A percentile compares a stretch with the other conserved stretches of the same genome.
phyloP scores from a whole-genome alignment of 768 basidiomycete genomes.

The Leccinum fibrillosum region DNA sequence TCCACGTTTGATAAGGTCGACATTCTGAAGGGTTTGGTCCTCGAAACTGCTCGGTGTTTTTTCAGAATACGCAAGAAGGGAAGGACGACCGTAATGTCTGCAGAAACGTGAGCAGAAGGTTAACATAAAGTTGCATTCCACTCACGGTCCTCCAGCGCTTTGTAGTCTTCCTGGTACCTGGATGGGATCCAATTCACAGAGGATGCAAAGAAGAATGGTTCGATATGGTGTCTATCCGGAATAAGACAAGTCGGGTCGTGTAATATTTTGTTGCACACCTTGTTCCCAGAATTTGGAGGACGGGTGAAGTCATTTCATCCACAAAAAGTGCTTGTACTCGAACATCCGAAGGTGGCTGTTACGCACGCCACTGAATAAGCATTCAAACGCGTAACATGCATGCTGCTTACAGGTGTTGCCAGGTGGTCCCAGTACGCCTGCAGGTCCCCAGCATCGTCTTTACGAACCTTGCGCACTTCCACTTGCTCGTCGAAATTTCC shows the following conservation, averaged over 20 bases:
- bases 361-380: neutral
- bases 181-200: slow-evolving; percentile 41
- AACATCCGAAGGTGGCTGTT: slow-evolving; percentile 24
- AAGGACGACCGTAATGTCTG: slow-evolving; percentile 43
- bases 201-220: slow-evolving; percentile 44
- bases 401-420: slow-evolving; percentile 21
- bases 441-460: slow-evolving; percentile 9
- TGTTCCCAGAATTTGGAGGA: slow-evolving; percentile 40
- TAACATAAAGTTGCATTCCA: slow-evolving; percentile 5
- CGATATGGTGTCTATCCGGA: slow-evolving; percentile 35
- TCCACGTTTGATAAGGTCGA: slow-evolving; percentile 11
- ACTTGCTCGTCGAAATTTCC: slow-evolving; percentile 18
- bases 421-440: slow-evolving; percentile 31
- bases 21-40: slow-evolving; percentile 14
- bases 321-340: slow-evolving; percentile 39
- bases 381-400: neutral
- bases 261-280: slow-evolving; percentile 23
- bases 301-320: slow-evolving; percentile 33
- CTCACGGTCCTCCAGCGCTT: slow-evolving; percentile 38
- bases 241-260: neutral
- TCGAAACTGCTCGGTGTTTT: slow-evolving; percentile 21
- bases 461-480: slow-evolving; percentile 10
- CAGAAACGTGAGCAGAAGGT: neutral
- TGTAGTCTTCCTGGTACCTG: slow-evolving; percentile 38
- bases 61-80: slow-evolving; percentile 40